Evolutionary conservation across 345 rosid genomes (phyloP).

Genomic region (Lepidium sativum): DNA sequence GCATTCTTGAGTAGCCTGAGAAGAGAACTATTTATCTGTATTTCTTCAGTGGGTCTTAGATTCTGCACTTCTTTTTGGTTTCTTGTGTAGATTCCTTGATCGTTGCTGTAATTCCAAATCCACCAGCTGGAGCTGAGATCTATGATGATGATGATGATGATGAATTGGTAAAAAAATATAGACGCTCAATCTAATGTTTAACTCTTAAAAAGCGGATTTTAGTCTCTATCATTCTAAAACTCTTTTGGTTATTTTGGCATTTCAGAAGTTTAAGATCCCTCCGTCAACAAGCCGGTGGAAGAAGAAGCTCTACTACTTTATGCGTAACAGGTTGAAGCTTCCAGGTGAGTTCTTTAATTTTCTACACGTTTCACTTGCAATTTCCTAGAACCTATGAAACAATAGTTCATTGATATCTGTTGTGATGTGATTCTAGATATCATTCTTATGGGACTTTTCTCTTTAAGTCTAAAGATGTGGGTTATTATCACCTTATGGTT

Average conservation of each 20-base stretch:
- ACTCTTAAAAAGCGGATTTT: not conserved
- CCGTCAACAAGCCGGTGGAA: slow-evolving; percentile 62
- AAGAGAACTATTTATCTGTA: not conserved
- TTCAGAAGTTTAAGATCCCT: slow-evolving; percentile 74
- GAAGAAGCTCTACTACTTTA: slow-evolving; percentile 52
- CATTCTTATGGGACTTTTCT: slow-evolving; percentile 67
- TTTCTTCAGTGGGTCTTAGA: not conserved
- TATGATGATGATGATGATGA: slow-evolving; percentile 42
- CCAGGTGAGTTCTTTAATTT: slow-evolving; percentile 46
- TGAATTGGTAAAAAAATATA: slow-evolving; percentile 41
- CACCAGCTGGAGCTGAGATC: slow-evolving; percentile 42
- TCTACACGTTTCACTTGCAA: not conserved
- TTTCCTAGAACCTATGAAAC: not conserved
- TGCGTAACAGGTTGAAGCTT: slow-evolving; percentile 59
- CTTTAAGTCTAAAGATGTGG: slow-evolving; percentile 60
- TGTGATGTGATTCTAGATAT: slow-evolving; percentile 42
- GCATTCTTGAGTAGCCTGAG: not conserved
- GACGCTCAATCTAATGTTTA: not conserved
- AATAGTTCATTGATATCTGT: slow-evolving; percentile 17
- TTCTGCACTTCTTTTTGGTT: not conserved
- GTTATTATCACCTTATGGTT: slow-evolving; percentile 58
- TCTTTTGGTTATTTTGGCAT: not conserved
- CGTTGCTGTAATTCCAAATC: slow-evolving; percentile 74
- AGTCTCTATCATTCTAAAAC: not conserved
- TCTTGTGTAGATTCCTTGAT: slow-evolving; percentile 47